Conservation (phyloP, 768 basidiomycete genomes). For the Lactarius akahatsu region DNA sequence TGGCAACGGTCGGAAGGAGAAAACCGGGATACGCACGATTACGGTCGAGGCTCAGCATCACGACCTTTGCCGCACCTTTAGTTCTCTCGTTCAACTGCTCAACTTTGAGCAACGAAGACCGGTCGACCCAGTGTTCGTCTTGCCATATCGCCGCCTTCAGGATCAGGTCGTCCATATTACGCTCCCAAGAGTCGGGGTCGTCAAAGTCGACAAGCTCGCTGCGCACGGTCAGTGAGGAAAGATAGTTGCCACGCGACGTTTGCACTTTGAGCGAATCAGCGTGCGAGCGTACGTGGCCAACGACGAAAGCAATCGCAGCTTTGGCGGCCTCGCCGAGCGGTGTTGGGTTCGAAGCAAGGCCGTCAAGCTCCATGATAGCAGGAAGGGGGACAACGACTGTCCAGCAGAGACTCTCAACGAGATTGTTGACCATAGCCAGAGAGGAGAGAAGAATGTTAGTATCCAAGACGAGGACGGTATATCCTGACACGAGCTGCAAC, state of each 20-base stretch:
- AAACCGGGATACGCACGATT: constrained; percentile 63
- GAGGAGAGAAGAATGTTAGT: constrained; percentile 93
- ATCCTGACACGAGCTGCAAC: constrained; percentile 72
- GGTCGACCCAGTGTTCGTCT: constrained; percentile 87
- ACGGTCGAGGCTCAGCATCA: constrained; percentile 87
- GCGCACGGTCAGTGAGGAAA: constrained; percentile 76
- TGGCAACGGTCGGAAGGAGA: not conserved
- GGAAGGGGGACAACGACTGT: constrained; percentile 90
- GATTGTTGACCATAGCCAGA: constrained; percentile 62
- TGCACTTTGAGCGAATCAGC: constrained; percentile 84
- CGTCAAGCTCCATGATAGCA: constrained; percentile 96
- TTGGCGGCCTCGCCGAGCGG: constrained; percentile 75
- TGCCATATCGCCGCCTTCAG: constrained; percentile 93
- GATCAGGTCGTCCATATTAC: constrained; percentile 94
- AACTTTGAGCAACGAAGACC: constrained; percentile 63
- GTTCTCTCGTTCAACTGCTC: constrained; percentile 36
- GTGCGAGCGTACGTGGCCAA: constrained; percentile 71
- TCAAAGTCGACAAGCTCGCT: constrained; percentile 81
- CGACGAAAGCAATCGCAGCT: constrained; percentile 72
- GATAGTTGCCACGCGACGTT: constrained; percentile 93
- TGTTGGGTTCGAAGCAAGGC: constrained; percentile 62
- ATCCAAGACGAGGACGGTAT: constrained; percentile 88
- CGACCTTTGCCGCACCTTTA: constrained; percentile 69
- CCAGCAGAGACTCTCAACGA: constrained; percentile 82
- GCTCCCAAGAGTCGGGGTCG: constrained; percentile 49